Base-by-base conservation (phyloP, 2,329 filamentous ascomycete genomes). In the Colletotrichum navitas region DNA sequence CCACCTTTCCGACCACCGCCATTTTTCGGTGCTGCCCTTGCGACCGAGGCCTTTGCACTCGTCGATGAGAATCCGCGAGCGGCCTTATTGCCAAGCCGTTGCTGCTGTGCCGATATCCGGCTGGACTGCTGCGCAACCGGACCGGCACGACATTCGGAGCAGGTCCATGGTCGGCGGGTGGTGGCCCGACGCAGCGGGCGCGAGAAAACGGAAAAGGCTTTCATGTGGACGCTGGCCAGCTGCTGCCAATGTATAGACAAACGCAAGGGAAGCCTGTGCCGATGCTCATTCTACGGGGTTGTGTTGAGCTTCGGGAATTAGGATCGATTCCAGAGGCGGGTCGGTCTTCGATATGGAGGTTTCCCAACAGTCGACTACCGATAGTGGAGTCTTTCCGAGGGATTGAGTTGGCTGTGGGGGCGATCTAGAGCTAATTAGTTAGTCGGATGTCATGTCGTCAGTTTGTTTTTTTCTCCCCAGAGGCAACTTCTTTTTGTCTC, bases 131-230 rank as follows among this genome's bases (percentile, higher is more conserved):
- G 65, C 47, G 54, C 59, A 54, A 63, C 34, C 24, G 60, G 54
- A 41, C 66, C 69, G 55, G 52, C 80, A 68, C 81, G 83, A 75
- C 85, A 87, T 72, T 78, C 81, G 72, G 81, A 82, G 76, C 85
- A 87, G 16, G 84, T 85, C 85, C 84, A 85, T 74, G 81, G 76
- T 74, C 68, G 69, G 65, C 80, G 79, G 78, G 81, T 74, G 76
- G 79, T 77, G 69, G 81, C 77, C 72, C 82, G 80, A 77, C 78
- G 78, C 83, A 76, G 78, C 78, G 80, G 78, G 76, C 73, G 45
- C 79, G 75, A 74, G 76, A 80, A 79, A 73, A 80, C 74, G 79
- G 79, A 76, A 78, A 84, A 76, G 55, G 79, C 76, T 78, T 82
- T 86, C 85, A 87, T 87, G 71, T 76, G 76, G 76, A 74, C 63